These are phyloP conservation scores for Sclerotinia sclerotiorum DNA, from an alignment of 2,329 filamentous ascomycete genomes.

Conservation along the genomic window DNA sequence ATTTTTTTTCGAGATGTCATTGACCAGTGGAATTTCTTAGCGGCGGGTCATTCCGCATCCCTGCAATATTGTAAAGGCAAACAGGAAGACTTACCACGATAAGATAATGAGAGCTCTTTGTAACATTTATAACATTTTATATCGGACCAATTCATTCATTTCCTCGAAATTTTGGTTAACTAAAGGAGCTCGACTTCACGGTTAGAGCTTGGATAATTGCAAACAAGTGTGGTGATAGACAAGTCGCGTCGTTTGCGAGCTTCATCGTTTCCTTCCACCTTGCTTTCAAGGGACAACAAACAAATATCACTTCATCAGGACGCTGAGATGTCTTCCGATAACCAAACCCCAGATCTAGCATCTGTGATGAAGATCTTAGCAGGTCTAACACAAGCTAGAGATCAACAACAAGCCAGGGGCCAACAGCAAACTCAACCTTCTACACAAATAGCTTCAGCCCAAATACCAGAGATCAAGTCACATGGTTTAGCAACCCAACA, in stretches of 20 bases:
- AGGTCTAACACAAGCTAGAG: conserved; percentile 31
- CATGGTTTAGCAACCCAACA: conserved; percentile 36
- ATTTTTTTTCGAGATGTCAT: conserved; percentile 34
- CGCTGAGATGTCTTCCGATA: conserved; percentile 33
- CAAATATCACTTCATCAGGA: neutral
- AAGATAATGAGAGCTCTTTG: neutral
- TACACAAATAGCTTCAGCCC: conserved; percentile 34
- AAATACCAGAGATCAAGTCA: conserved; percentile 39
- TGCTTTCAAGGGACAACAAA: neutral
- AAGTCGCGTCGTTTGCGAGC: neutral
- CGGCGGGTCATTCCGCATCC: conserved; percentile 30
- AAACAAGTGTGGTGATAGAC: neutral
- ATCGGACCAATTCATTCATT: neutral
- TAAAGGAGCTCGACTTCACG: neutral
- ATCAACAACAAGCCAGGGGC: conserved; percentile 21
- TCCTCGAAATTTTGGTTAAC: neutral
- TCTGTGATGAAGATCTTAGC: conserved; percentile 40
- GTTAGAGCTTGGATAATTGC: neutral
- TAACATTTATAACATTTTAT: no score
- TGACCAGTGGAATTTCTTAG: conserved; percentile 31
- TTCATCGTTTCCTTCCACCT: neutral
- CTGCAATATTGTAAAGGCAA: neutral
- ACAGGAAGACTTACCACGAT: no score
- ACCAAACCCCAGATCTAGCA: conserved; percentile 38
- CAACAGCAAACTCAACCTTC: conserved; percentile 24